A percentile compares a stretch with the other conserved stretches of the same genome.
These are phyloP conservation scores for Schizophyllum commune DNA, from an alignment of 1,284 basidiomycete species.

Conservation along the genomic window DNA sequence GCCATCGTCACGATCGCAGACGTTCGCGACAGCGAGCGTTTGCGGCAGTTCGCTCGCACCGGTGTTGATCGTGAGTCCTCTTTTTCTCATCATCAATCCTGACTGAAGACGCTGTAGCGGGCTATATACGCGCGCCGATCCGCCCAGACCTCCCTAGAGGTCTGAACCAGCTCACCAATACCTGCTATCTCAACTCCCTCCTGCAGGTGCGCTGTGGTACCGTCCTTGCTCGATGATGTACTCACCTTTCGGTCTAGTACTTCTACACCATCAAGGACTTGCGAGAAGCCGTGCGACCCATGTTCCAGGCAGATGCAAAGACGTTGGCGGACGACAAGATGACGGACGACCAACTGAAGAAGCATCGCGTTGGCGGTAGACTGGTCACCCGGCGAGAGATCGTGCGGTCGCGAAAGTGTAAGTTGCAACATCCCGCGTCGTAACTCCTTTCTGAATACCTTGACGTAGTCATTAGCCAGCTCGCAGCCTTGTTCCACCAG, in stretches of 20 bases:
- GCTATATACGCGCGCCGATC: constrained; percentile 43
- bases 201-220: constrained; percentile 45
- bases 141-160: constrained; percentile 74
- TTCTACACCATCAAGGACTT: constrained; percentile 93
- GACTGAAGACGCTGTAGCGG: constrained; percentile 36
- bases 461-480: constrained; percentile 70
- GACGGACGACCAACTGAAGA: constrained; percentile 72
- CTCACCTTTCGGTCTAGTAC: no score
- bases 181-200: constrained; percentile 87
- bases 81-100: not conserved
- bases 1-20: constrained; percentile 65
- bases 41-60: constrained; percentile 58
- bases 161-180: constrained; percentile 89
- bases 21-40: constrained; percentile 60
- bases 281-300: constrained; percentile 63
- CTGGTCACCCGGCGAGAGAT: constrained; percentile 77
- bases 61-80: constrained; percentile 62
- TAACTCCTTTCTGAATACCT: constrained; percentile 9
- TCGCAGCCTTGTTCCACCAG: constrained; percentile 73
- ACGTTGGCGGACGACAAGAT: constrained; percentile 58
- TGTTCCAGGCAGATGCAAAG: constrained; percentile 49
- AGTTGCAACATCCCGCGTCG: constrained; percentile 16
- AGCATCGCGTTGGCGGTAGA: constrained; percentile 81
- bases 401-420: constrained; percentile 77
- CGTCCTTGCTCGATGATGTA: constrained; percentile 3